A percentile compares a stretch with the other conserved stretches of the same genome.
phyloP scores from a whole-genome alignment of 768 basidiomycete species.

The Tulasnella sp. region DNA sequence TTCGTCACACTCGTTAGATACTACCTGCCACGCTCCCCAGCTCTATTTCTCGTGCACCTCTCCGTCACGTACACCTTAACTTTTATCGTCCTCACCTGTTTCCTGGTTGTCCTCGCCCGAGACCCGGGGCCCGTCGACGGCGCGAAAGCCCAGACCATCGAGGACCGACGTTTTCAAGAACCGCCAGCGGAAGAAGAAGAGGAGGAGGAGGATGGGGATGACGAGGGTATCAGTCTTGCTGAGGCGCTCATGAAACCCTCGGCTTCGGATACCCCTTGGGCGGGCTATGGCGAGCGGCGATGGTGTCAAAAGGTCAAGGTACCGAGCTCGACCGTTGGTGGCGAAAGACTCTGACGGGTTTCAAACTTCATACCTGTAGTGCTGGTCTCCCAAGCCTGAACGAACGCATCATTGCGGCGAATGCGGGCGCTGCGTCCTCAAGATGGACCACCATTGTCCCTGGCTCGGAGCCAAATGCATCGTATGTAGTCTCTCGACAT shows the following conservation, averaged over 20 bases:
- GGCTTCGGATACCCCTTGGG: conserved; percentile 17
- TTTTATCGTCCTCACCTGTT: conserved; percentile 58
- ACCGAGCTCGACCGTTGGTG: conserved; percentile 20
- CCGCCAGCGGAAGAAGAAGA: conserved; percentile 15
- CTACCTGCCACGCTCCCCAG: conserved; percentile 28
- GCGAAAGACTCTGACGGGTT: conserved; percentile 19
- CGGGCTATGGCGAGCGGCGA: conserved; percentile 13
- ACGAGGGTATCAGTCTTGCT: conserved; percentile 37
- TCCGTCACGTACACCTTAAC: conserved; percentile 50
- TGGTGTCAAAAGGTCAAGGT: conserved; percentile 17
- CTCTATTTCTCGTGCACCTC: conserved; percentile 33
- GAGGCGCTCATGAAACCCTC: conserved; percentile 47
- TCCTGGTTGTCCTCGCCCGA: conserved; percentile 58
- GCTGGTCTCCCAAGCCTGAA: conserved; percentile 71
- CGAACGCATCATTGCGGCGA: conserved; percentile 65
- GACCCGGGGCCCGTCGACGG: conserved; percentile 55
- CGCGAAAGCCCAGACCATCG: neutral
- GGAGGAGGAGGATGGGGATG: conserved; percentile 24
- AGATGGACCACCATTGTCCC: conserved; percentile 85
- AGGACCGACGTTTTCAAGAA: conserved; percentile 18
- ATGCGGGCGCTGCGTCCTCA: conserved; percentile 70
- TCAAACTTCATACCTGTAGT: conserved; percentile 31
- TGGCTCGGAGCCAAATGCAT: conserved; percentile 73
- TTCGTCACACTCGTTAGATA: conserved; percentile 20
- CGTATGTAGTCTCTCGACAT: conserved; percentile 34